Conservation (phyloP, 345 rosid species). For the Gossypium thurberi region DNA sequence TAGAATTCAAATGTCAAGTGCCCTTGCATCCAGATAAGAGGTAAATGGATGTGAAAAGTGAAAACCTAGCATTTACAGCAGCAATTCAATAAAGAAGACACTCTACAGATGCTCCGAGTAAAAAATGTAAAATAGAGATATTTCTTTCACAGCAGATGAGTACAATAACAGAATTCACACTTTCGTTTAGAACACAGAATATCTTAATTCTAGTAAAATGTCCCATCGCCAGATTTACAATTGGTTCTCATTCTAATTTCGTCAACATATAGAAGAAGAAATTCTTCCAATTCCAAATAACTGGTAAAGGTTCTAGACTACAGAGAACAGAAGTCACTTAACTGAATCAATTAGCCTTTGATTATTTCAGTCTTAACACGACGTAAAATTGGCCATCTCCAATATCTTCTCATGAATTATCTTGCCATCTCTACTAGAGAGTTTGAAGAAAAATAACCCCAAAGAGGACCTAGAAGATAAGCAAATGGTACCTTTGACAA, state of each 20-base stretch:
- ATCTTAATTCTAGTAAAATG: not conserved
- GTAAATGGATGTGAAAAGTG: not conserved
- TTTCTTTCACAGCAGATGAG: not conserved
- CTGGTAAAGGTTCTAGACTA: not conserved
- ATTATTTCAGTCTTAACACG: not conserved
- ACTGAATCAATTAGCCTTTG: not conserved
- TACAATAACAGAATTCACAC: not conserved
- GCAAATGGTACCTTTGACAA: not conserved
- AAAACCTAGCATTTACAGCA: not conserved
- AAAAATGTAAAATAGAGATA: no score
- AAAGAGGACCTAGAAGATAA: not conserved
- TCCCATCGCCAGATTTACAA: not conserved
- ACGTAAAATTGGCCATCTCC: not conserved
- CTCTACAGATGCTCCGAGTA: no score
- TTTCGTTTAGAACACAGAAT: not conserved
- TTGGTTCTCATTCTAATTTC: not conserved
- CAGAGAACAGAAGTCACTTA: not conserved
- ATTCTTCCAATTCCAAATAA: not conserved
- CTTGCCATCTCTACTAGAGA: no score
- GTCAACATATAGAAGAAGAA: not conserved
- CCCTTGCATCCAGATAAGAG: slow-evolving; percentile 11
- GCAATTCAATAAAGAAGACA: not conserved
- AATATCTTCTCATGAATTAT: not conserved
- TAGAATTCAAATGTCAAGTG: slow-evolving; percentile 9
- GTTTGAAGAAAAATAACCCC: no score